phyloP scores from a whole-genome alignment of 2,329 filamentous ascomycete genomes.

The Fusarium paranaense region DNA sequence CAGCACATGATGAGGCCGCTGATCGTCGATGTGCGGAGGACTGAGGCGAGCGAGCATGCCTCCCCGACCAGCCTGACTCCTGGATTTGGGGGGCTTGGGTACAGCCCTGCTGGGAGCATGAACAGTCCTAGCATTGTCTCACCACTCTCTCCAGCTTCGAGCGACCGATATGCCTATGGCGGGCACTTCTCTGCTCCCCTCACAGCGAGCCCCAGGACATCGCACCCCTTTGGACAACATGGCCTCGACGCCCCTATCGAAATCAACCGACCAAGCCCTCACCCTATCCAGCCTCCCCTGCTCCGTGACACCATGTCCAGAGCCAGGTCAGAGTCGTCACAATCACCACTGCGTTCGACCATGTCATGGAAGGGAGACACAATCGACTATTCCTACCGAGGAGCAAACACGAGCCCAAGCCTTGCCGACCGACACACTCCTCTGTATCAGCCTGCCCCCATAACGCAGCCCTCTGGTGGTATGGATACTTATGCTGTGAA shows the following conservation, averaged over 20 bases:
- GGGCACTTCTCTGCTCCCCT: slow-evolving; percentile 61
- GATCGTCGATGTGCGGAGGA: slow-evolving; percentile 75
- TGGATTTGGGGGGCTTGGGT: slow-evolving; percentile 74
- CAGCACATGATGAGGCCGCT: slow-evolving; percentile 75
- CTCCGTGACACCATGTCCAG: slow-evolving; percentile 68
- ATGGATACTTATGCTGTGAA: slow-evolving; percentile 18
- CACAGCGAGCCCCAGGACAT: slow-evolving; percentile 60
- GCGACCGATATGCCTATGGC: slow-evolving; percentile 66
- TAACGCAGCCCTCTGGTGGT: slow-evolving; percentile 44
- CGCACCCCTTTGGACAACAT: slow-evolving; percentile 64
- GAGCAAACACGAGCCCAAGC: slow-evolving; percentile 58
- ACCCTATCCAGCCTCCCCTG: slow-evolving; percentile 68
- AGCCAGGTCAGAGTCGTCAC: slow-evolving; percentile 67
- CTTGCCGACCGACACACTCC: slow-evolving; percentile 60
- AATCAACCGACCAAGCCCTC: slow-evolving; percentile 58
- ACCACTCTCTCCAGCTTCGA: slow-evolving; percentile 66
- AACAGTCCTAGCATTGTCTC: slow-evolving; percentile 67
- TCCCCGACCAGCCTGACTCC: slow-evolving; percentile 76
- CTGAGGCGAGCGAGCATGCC: slow-evolving; percentile 73
- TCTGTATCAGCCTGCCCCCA: slow-evolving; percentile 63
- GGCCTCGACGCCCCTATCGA: slow-evolving; percentile 60
- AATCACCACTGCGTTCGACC: slow-evolving; percentile 69
- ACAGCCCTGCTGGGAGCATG: slow-evolving; percentile 65
- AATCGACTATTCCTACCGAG: slow-evolving; percentile 68
- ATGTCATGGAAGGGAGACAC: slow-evolving; percentile 73